Conservation (phyloP, 2,329 filamentous ascomycete genomes). For the Neopestalotiopsis clavispora region DNA sequence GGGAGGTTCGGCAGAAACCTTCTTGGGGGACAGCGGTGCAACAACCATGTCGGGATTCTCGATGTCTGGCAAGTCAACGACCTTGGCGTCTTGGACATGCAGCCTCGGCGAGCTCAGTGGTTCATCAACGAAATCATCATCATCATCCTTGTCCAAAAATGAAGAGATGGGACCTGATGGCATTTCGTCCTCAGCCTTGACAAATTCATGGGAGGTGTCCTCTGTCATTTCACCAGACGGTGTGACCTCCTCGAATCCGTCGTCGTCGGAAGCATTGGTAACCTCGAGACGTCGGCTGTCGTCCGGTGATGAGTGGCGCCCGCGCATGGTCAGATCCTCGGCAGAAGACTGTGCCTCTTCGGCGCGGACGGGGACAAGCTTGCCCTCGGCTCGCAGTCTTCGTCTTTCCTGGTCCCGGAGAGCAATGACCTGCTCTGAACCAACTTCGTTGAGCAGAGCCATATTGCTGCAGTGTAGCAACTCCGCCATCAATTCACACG, state of each 20-base stretch:
- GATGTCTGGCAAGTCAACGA: slow-evolving; percentile 52
- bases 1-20: slow-evolving; percentile 25
- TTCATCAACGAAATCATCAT: slow-evolving; percentile 80
- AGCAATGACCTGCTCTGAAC: slow-evolving; percentile 85
- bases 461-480: slow-evolving; percentile 98
- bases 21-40: slow-evolving; percentile 61
- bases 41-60: slow-evolving; percentile 63
- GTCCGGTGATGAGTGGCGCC: slow-evolving; percentile 50
- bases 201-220: slow-evolving; percentile 72
- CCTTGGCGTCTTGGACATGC: slow-evolving; percentile 62
- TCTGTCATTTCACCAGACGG: slow-evolving; percentile 73
- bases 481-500: slow-evolving; percentile 98
- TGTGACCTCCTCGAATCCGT: slow-evolving; percentile 91
- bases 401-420: slow-evolving; percentile 82
- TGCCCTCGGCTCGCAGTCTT: slow-evolving; percentile 76
- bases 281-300: slow-evolving; percentile 77
- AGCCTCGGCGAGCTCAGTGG: slow-evolving; percentile 73
- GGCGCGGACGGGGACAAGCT: slow-evolving; percentile 57
- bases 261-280: slow-evolving; percentile 83
- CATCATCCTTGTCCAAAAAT: slow-evolving; percentile 60
- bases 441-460: slow-evolving; percentile 90
- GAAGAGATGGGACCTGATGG: slow-evolving; percentile 41
- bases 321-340: slow-evolving; percentile 68
- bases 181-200: slow-evolving; percentile 63
- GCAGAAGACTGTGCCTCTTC: slow-evolving; percentile 52